Evolutionary conservation across 371 early-diverging fungal genomes (phyloP).

Genomic region (Saksenaea vasiformis): DNA sequence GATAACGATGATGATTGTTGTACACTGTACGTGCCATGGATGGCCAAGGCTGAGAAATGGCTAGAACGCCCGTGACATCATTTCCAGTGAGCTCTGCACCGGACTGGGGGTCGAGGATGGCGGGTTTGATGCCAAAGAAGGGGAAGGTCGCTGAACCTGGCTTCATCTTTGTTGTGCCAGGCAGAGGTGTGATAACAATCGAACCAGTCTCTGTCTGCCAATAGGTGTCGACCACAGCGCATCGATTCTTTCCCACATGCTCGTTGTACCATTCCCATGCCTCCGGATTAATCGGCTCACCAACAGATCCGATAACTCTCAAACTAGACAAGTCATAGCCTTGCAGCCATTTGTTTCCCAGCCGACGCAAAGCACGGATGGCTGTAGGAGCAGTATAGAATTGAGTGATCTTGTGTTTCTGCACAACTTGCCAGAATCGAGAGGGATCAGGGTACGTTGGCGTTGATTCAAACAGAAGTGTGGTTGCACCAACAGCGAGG

Average conservation of each 20-base stretch:
- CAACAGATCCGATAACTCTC: conserved; percentile 94
- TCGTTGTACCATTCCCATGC: conserved; percentile 97
- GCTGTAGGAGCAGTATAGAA: conserved; percentile 99
- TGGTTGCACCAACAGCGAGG: conserved; percentile 85
- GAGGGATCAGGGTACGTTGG: conserved; percentile 86
- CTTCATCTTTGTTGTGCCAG: conserved; percentile 84
- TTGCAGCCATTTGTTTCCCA: conserved; percentile 84
- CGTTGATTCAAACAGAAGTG: conserved; percentile 91
- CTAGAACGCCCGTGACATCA: conserved; percentile 90
- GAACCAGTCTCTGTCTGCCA: conserved; percentile 98
- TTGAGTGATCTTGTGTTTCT: conserved; percentile 90
- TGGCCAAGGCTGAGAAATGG: conserved; percentile 92
- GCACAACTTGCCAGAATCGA: conserved; percentile 85
- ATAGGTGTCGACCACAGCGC: conserved; percentile 96
- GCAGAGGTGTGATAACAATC: conserved; percentile 89
- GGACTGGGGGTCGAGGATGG: conserved; percentile 79
- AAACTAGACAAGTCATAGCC: conserved; percentile 77
- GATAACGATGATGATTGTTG: conserved; percentile 87
- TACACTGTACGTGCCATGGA: conserved; percentile 94
- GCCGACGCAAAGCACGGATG: conserved; percentile 89
- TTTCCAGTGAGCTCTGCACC: conserved; percentile 77
- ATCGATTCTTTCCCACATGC: conserved; percentile 84
- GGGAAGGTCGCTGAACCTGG: conserved; percentile 97
- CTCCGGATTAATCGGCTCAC: conserved; percentile 98
- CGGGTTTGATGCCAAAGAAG: conserved; percentile 94